Conservation (phyloP, 2,329 filamentous ascomycete species). For the Sporothrix phasma region DNA sequence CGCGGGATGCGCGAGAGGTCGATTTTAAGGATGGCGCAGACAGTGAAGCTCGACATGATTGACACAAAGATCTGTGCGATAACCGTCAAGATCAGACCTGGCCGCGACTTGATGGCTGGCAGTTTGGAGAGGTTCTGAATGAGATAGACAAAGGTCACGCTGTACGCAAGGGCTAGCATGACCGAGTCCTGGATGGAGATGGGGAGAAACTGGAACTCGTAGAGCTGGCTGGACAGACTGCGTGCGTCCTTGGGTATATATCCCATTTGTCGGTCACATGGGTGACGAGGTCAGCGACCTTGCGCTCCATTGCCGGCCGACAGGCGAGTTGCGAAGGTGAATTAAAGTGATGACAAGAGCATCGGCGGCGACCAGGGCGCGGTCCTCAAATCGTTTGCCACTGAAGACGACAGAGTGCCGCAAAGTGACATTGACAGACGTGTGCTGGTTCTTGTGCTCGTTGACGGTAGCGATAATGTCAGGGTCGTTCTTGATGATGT, state of each 20-base stretch:
- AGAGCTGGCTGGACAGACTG: constrained; percentile 49
- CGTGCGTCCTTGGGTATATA: constrained; percentile 50
- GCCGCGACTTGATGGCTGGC: constrained; percentile 63
- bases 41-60: constrained; percentile 68
- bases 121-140: constrained; percentile 57
- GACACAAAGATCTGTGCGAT: constrained; percentile 60
- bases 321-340: constrained; percentile 53
- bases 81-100: constrained; percentile 62
- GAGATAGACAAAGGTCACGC: constrained; percentile 54
- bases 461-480: constrained; percentile 64
- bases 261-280: constrained; percentile 47
- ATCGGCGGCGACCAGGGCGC: constrained; percentile 59
- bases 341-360: constrained; percentile 69
- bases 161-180: constrained; percentile 55
- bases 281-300: constrained; percentile 42
- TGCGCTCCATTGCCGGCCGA: constrained; percentile 55
- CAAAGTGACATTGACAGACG: constrained; percentile 62
- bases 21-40: constrained; percentile 66
- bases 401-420: constrained; percentile 73
- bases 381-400: constrained; percentile 64
- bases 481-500: constrained; percentile 46
- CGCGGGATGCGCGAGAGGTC: constrained; percentile 66
- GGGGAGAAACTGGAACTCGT: constrained; percentile 70
- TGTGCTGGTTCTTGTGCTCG: constrained; percentile 47
- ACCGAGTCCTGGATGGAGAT: constrained; percentile 57